Evolutionary conservation across 2,329 filamentous ascomycete genomes (phyloP), one percentile per base, ranked within the genome.

Genomic region (Aspergillus udagawae): DNA sequence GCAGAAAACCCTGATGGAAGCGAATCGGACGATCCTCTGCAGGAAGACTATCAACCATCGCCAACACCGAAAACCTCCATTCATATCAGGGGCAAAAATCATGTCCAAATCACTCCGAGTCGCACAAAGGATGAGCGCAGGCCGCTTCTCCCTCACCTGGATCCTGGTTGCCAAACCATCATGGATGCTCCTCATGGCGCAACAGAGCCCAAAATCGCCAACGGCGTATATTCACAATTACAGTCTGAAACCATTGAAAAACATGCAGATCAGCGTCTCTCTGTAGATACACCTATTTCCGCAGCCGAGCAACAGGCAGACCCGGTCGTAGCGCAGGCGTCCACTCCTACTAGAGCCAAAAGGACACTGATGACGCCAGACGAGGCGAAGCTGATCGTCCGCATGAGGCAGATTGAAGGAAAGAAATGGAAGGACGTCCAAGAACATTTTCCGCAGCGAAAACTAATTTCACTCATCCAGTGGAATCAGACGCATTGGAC

Each of bases 11-110:
- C 65, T n/a, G 71, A 72, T 47, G 67, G 65, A 52, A 70, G 67
- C 53, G 75, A 77, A 59, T 77, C 75, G n/a, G 75, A 77, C 60
- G 75, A 77, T 57, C 75, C 75, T 48, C 64, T 77, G 53, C 73
- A 75, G 55, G 71, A 75, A 45, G 62, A 65, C 28, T 57, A 66
- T 27, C 65, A 67, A 56, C 65, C 68, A 12, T 73, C 72, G 1
- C 69, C 69, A 32, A 68, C 66, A n/a, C 62, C 67, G 17, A 71
- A 65, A 25, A 59, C 51, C 38, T 17, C 59, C 7, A 41, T 60
- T 27, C 62, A 66, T 29, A 62, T 69, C 41, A 64, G 65, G 48
- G 65, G 67, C 20, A 68, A 64, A 52, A 56, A 53, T 17, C 50
- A 59, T 25, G 54, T 23, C 32, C 48, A 53, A 20, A 49, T 28